Conservation (phyloP, 805 yeast species). For the Saturnispora hagleri region DNA sequence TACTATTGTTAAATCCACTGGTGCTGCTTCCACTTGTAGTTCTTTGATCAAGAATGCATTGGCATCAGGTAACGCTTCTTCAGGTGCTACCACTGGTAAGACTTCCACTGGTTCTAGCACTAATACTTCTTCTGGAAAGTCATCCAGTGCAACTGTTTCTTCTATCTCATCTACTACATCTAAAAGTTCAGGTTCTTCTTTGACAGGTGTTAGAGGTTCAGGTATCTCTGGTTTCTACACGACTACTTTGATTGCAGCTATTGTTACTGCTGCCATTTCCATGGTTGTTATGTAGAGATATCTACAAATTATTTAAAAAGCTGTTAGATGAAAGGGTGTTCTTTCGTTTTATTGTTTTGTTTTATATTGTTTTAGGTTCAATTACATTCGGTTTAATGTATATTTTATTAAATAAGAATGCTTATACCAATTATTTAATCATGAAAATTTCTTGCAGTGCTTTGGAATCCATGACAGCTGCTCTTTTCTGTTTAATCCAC, state of each 20-base stretch:
- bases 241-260: constrained; percentile 5
- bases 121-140: constrained; percentile 16
- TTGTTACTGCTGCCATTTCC: constrained; percentile 6
- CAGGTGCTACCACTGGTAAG: constrained; percentile 19
- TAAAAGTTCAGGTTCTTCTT: constrained; percentile 6
- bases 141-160: constrained; percentile 19
- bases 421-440: constrained; percentile 34
- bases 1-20: constrained; percentile 35
- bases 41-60: constrained; percentile 27
- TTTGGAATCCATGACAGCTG: constrained; percentile 82
- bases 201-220: background rate
- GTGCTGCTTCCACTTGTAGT: constrained; percentile 34
- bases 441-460: constrained; percentile 89
- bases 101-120: constrained; percentile 9
- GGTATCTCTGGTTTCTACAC: constrained; percentile 30
- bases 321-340: background rate
- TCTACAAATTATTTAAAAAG: background rate
- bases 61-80: constrained; percentile 19
- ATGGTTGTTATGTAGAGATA: background rate
- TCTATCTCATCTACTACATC: constrained; percentile 10
- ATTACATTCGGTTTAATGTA: background rate
- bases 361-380: background rate
- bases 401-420: background rate
- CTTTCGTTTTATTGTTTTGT: background rate
- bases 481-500: constrained; percentile 85